Evolutionary conservation across 352 stramenopile genomes (phyloP).

Genomic region (Phytopythium delawarense): DNA sequence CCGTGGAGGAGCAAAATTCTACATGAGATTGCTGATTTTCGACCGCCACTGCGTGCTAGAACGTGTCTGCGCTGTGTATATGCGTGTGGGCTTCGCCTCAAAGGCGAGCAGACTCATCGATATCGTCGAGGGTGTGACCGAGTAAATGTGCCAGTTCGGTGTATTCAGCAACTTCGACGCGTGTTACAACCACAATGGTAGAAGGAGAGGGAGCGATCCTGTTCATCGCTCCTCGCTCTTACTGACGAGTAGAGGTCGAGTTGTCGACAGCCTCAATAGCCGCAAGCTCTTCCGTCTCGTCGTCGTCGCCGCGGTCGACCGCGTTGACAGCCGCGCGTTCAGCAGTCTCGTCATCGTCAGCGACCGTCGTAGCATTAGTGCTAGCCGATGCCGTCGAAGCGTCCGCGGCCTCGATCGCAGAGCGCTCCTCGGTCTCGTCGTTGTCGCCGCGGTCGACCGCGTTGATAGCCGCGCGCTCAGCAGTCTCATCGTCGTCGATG

Average conservation of each 20-base stretch:
- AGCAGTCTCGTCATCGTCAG: slow-evolving; percentile 2
- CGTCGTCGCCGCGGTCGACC: neutral
- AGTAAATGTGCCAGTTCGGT: neutral
- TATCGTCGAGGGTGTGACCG: neutral
- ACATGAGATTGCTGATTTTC: slow-evolving; percentile 48
- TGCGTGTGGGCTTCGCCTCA: neutral
- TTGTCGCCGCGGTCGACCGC: neutral
- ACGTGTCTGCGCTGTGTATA: neutral
- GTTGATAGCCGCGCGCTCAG: slow-evolving; percentile 1
- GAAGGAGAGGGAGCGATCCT: neutral
- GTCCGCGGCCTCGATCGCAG: neutral
- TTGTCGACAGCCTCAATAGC: slow-evolving; percentile 2
- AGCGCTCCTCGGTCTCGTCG: slow-evolving; percentile 6
- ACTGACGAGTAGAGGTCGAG: neutral
- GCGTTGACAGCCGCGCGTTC: neutral
- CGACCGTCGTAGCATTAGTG: neutral
- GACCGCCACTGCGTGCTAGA: slow-evolving; percentile 9
- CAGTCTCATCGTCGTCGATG: slow-evolving; percentile 1
- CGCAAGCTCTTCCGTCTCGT: slow-evolving; percentile 4
- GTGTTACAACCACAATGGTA: neutral
- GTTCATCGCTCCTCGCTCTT: neutral
- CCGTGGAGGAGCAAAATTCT: slow-evolving; percentile 42
- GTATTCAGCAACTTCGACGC: neutral
- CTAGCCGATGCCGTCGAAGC: neutral
- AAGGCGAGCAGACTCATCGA: neutral